phyloP scores from a whole-genome alignment of 768 basidiomycete species.

The Boletellus ananiceps region DNA sequence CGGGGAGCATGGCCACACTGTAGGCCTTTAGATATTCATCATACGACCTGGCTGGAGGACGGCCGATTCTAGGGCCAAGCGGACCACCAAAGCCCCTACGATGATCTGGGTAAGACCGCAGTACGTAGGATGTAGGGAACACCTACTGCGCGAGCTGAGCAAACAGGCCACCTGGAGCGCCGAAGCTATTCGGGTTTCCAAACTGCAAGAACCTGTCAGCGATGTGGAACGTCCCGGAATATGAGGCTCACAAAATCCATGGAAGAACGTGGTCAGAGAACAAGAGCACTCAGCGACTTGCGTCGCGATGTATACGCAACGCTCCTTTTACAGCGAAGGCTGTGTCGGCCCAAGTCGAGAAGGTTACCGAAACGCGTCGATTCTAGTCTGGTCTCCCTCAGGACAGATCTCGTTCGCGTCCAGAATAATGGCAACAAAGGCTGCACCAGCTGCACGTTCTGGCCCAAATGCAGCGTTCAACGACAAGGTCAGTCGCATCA shows the following conservation, averaged over 20 bases:
- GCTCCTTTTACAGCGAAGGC: constrained; percentile 27
- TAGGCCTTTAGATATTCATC: constrained; percentile 94
- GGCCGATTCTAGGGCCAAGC: constrained; percentile 42
- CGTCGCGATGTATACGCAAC: constrained; percentile 22
- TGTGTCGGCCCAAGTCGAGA: constrained; percentile 24
- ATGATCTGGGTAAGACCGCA: constrained; percentile 17
- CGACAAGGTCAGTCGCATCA: constrained; percentile 57
- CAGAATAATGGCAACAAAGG: constrained; percentile 29
- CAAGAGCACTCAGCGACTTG: constrained; percentile 7
- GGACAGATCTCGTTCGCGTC: constrained; percentile 8
- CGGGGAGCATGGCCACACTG: constrained; percentile 90
- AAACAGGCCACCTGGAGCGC: constrained; percentile 56
- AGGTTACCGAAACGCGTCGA: constrained; percentile 19
- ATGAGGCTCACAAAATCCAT: constrained; percentile 38
- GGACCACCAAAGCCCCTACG: constrained; percentile 52
- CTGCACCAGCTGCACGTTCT: constrained; percentile 22
- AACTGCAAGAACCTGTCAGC: constrained; percentile 30
- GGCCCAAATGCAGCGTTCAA: constrained; percentile 79
- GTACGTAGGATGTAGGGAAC: constrained; percentile 2
- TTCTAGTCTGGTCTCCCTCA: constrained; percentile 1
- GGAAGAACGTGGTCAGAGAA: constrained; percentile 18
- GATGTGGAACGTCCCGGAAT: neutral
- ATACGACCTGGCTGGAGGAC: constrained; percentile 65
- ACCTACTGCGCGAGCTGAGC: constrained; percentile 61
- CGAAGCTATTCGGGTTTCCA: constrained; percentile 31